Conservation (phyloP, 345 rosid species). For the Eucalyptus tenuipes region DNA sequence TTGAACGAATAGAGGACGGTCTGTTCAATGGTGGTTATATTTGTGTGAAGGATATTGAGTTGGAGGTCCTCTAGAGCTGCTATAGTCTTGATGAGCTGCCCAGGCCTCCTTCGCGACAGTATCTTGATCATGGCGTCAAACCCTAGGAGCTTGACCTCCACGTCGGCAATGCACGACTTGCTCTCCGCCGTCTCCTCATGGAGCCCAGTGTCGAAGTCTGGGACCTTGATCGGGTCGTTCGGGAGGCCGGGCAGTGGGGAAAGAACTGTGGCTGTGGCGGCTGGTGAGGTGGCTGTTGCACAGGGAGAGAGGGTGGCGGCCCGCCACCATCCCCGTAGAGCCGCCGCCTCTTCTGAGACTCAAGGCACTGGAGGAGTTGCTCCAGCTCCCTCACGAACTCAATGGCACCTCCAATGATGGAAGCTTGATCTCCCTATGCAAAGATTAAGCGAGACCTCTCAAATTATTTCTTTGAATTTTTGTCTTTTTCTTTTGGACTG, state of each 20-base stretch:
- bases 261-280: constrained; percentile 10
- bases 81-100: constrained; percentile 62
- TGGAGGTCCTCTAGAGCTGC: constrained; percentile 95
- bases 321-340: constrained; percentile 35
- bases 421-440: constrained; percentile 88
- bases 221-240: constrained; percentile 18
- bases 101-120: constrained; percentile 84
- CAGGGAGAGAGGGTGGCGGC: constrained; percentile 10
- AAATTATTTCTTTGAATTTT: not conserved
- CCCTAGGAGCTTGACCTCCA: constrained; percentile 86
- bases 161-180: constrained; percentile 78
- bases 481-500: too few relatives aligned
- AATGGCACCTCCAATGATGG: constrained; percentile 95
- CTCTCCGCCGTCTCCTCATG: constrained; percentile 77
- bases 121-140: constrained; percentile 93
- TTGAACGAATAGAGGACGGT: constrained; percentile 92
- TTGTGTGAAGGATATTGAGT: constrained; percentile 80
- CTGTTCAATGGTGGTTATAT: constrained; percentile 92
- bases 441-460: not conserved
- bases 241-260: constrained; percentile 10
- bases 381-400: constrained; percentile 92
- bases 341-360: constrained; percentile 78
- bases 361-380: constrained; percentile 81
- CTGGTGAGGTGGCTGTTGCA: constrained; percentile 18
- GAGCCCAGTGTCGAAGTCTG: constrained; percentile 31